A percentile compares a stretch with the other conserved stretches of the same genome.
Evolutionary conservation across 768 basidiomycete species (phyloP).

Genomic region (Tricholoma bakamatsutake): DNA sequence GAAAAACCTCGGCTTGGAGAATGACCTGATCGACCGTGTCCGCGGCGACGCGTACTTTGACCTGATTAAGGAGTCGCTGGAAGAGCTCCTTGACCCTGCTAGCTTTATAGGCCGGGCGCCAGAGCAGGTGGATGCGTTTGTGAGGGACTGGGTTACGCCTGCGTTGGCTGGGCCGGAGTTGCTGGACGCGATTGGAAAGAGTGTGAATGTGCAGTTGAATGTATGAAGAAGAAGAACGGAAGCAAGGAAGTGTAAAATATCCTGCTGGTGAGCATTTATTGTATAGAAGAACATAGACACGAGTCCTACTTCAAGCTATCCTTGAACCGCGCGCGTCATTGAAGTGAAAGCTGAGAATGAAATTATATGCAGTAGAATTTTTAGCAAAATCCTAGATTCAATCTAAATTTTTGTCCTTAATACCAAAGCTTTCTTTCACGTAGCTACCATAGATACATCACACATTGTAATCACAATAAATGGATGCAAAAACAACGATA

Average conservation of each 20-base stretch:
- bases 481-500: too few species aligned
- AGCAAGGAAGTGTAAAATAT: neutral
- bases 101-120: conserved; percentile 94
- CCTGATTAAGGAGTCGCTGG: conserved; percentile 77
- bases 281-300: too few species aligned
- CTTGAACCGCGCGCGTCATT: too few species aligned
- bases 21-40: conserved; percentile 91
- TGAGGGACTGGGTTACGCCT: conserved; percentile 85
- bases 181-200: conserved; percentile 43
- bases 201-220: conserved; percentile 58
- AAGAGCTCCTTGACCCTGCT: conserved; percentile 71
- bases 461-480: too few species aligned
- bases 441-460: too few species aligned
- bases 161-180: conserved; percentile 59
- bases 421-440: too few species aligned
- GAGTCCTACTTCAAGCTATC: too few species aligned
- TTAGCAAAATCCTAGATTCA: too few species aligned
- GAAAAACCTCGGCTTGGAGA: conserved; percentile 90
- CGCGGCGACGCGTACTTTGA: conserved; percentile 81
- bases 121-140: conserved; percentile 87
- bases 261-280: too few species aligned
- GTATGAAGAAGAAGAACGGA: conserved; percentile 42
- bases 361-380: too few species aligned
- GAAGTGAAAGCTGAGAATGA: too few species aligned
- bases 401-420: too few species aligned